Evolutionary conservation across 371 early-diverging fungal species (phyloP), one percentile per base, ranked within the genome.

Genomic region (Globomyces sp.): DNA sequence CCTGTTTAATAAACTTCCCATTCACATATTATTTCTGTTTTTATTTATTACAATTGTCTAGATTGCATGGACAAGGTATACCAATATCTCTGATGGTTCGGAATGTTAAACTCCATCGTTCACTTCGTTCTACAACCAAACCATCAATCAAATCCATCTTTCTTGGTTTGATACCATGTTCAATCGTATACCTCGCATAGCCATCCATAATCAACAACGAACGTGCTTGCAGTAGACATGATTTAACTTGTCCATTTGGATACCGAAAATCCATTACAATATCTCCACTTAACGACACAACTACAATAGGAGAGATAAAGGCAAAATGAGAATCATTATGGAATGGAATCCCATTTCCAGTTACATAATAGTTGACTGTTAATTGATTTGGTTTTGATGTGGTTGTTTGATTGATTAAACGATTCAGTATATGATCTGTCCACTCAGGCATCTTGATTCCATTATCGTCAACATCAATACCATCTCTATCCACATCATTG

Each of bases 331-430:
- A 68, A 65, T 85, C 84, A 6, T 70, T 64, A 67, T 85, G 86
- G 43, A 82, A 82, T 1, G 82, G 66, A 9, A 85, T 85, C 3
- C 86, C 86, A 34, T 78, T 61, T 10, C 85, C 82, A 1, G 80
- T 73, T 34, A 72, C 65, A 70, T 85, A 85, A 49, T 79, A 67
- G 68, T 83, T 81, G 60, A 84, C 65, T 2, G 86, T 83, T 39
- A 83, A 76, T 65, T 84, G 84, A 65, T 84, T 75, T 1, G 79
- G 77, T 10, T 57, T 37, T 24, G 47, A 52, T 46, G 24, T 24
- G 24, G 24, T 75, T 37, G 57, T 42, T 3, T 6, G 2, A 10
- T n/a, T 36, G 53, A 24, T 24, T 24, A 75, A 69, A 9, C 75
- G 63, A 8, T 63, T 53, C 43, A 84, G 62, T 45, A 76, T 47